Evolutionary conservation across 371 early-diverging fungal genomes (phyloP).

Genomic region (Mortierella sp.): DNA sequence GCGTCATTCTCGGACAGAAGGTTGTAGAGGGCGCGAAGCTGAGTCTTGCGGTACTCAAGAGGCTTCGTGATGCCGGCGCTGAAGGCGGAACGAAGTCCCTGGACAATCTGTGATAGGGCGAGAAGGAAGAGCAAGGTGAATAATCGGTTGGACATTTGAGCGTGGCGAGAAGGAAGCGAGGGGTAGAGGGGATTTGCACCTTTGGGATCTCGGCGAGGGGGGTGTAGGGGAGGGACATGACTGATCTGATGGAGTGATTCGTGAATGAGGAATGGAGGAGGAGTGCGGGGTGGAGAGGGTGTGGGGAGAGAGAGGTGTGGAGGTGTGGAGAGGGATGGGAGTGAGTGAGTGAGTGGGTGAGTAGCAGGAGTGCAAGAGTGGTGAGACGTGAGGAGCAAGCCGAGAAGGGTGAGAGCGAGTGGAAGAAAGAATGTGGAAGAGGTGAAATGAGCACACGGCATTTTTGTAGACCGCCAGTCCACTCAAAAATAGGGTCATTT

Average conservation of each 20-base stretch:
- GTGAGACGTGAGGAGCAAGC: neutral
- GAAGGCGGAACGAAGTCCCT: constrained; percentile 62
- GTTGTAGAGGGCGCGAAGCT: constrained; percentile 72
- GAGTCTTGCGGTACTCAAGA: constrained; percentile 75
- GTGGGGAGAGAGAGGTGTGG: too few relatives aligned
- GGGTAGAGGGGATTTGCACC: constrained; percentile 2
- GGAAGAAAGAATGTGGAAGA: too few relatives aligned
- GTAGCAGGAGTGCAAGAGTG: neutral
- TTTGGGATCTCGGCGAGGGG: constrained; percentile 40
- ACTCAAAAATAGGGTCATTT: too few relatives aligned
- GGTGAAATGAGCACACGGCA: too few relatives aligned
- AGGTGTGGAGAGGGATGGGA: constrained; percentile 1
- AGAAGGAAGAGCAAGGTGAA: neutral
- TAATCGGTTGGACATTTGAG: neutral
- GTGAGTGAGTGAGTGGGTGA: constrained; percentile 1
- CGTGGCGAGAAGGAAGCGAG: neutral
- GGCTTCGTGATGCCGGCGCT: constrained; percentile 67
- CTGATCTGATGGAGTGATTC: constrained; percentile 2
- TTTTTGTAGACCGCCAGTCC: too few relatives aligned
- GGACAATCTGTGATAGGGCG: constrained; percentile 52
- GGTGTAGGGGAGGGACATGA: constrained; percentile 28
- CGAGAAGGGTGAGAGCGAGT: too few relatives aligned
- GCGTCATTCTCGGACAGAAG: constrained; percentile 76
- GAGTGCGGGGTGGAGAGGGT: too few relatives aligned
- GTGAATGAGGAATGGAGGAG: too few relatives aligned